Conservation (phyloP, 805 yeast species). For the Metschnikowia lochheadii region DNA sequence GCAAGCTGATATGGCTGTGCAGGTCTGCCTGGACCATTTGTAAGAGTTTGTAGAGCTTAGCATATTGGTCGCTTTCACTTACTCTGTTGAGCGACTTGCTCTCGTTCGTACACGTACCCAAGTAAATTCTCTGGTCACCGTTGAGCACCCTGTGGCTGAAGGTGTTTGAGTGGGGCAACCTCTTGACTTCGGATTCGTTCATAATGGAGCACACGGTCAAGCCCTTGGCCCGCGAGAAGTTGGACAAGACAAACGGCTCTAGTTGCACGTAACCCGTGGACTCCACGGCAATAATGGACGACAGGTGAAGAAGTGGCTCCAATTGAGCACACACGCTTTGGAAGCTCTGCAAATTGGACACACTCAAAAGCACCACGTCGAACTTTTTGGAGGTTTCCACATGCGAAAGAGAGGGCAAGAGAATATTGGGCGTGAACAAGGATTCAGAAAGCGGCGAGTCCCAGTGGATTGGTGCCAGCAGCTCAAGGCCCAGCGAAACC, state of each 20-base stretch:
- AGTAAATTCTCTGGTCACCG: constrained; percentile 41
- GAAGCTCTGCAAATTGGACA: constrained; percentile 37
- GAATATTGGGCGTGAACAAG: constrained; percentile 16
- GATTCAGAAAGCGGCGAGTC: constrained; percentile 15
- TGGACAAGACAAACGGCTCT: constrained; percentile 61
- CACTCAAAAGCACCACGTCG: constrained; percentile 35
- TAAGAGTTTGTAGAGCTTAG: constrained; percentile 26
- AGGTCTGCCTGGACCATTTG: constrained; percentile 34
- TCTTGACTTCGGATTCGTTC: constrained; percentile 57
- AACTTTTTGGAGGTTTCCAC: constrained; percentile 18
- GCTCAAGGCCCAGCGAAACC: constrained; percentile 30
- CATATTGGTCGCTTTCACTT: constrained; percentile 11
- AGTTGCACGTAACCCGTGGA: constrained; percentile 68
- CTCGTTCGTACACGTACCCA: constrained; percentile 29
- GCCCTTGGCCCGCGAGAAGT: constrained; percentile 29
- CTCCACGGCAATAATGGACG: constrained; percentile 60
- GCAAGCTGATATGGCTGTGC: constrained; percentile 38
- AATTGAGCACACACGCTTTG: constrained; percentile 26
- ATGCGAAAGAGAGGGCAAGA: constrained; percentile 15
- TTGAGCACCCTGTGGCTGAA: constrained; percentile 28
- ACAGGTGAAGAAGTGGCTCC: constrained; percentile 22
- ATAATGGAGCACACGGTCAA: constrained; percentile 49
- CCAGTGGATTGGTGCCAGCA: constrained; percentile 17
- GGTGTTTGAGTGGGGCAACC: constrained; percentile 20
- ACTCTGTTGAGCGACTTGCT: constrained; percentile 10